Evolutionary conservation across 371 early-diverging fungal genomes (phyloP).

Genomic region (Lichtheimia ramosa): DNA sequence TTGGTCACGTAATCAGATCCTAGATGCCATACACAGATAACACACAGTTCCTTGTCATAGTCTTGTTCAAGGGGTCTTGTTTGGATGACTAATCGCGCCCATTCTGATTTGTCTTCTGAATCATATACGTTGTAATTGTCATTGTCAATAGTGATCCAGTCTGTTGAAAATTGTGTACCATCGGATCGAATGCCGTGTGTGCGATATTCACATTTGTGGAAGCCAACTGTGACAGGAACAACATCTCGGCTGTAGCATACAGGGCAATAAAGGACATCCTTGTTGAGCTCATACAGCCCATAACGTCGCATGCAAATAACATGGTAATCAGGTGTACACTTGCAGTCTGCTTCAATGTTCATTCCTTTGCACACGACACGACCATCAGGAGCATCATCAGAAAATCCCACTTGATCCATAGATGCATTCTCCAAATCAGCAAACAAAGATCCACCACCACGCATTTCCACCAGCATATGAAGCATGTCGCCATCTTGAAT

Average conservation of each 20-base stretch:
- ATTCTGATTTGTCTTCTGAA: background rate
- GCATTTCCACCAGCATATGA: conserved; percentile 92
- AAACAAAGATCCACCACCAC: conserved; percentile 23
- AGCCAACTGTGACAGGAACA: background rate
- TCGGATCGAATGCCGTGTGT: background rate
- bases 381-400: background rate
- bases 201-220: background rate
- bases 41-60: background rate
- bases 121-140: background rate
- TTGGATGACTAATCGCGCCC: background rate
- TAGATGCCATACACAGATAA: background rate
- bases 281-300: background rate
- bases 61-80: background rate
- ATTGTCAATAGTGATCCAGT: background rate
- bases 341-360: background rate
- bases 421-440: background rate
- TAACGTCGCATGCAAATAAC: background rate
- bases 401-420: background rate
- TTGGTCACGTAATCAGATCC: background rate
- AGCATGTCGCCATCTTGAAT: conserved; percentile 92
- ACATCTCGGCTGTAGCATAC: background rate
- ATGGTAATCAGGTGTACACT: background rate
- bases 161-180: background rate
- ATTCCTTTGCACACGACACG: background rate
- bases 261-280: background rate